These are phyloP conservation scores for Lasiodiplodia theobromae DNA, from an alignment of 2,329 filamentous ascomycete species.

Conservation along the genomic window DNA sequence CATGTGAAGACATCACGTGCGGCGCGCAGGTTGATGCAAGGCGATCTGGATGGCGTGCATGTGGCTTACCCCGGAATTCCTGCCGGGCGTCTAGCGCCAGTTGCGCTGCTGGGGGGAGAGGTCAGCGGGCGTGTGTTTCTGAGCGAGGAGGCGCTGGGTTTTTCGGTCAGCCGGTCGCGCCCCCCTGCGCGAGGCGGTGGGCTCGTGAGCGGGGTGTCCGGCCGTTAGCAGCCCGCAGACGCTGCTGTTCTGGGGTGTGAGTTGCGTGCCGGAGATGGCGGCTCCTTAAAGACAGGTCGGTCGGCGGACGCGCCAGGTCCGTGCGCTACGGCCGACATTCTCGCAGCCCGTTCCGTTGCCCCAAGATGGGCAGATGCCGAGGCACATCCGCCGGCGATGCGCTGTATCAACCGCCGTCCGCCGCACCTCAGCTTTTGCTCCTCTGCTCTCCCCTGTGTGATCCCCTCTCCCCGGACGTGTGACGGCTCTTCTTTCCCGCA, in stretches of 20 bases:
- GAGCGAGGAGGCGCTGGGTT: neutral
- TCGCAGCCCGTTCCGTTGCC: constrained; percentile 4
- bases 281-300: constrained; percentile 8
- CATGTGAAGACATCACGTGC: constrained; percentile 26
- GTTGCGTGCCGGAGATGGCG: constrained; percentile 11
- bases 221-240: neutral
- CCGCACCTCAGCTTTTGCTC: neutral
- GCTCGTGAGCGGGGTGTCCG: constrained; percentile 7
- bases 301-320: neutral
- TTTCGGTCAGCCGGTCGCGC: neutral
- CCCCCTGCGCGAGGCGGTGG: neutral
- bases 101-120: neutral
- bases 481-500: neutral
- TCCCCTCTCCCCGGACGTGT: neutral
- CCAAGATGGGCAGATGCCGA: constrained; percentile 11
- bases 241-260: neutral
- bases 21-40: neutral
- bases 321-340: constrained; percentile 23
- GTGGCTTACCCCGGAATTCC: constrained; percentile 27
- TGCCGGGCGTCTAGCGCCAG: neutral
- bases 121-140: constrained; percentile 10
- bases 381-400: constrained; percentile 2
- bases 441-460: neutral
- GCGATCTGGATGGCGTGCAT: constrained; percentile 24
- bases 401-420: constrained; percentile 6